A percentile compares a stretch with the other conserved stretches of the same genome.
Evolutionary conservation across 2,329 filamentous ascomycete genomes (phyloP).

Genomic region (Paraphoma sp.): DNA sequence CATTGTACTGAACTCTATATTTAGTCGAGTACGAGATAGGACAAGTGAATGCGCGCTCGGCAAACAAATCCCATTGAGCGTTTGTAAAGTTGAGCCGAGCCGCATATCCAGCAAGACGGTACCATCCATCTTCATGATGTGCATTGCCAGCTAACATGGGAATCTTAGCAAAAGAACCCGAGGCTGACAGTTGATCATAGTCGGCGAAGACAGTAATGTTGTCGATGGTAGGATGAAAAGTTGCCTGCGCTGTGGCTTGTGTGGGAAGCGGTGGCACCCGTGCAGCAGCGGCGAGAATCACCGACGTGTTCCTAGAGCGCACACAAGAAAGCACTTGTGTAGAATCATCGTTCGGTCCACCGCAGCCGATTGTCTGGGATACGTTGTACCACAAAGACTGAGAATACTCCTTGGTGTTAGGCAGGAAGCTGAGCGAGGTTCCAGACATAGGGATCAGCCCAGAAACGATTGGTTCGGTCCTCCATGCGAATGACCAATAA

Average conservation of each 20-base stretch:
- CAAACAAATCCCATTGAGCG: slow-evolving; percentile 32
- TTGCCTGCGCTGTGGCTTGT: slow-evolving; percentile 27
- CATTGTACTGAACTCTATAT: slow-evolving; percentile 27
- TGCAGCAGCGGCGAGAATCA: slow-evolving; percentile 32
- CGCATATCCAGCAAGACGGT: slow-evolving; percentile 31
- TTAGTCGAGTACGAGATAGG: slow-evolving; percentile 23
- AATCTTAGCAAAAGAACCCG: slow-evolving; percentile 32
- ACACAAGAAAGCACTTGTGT: slow-evolving; percentile 46
- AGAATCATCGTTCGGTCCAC: slow-evolving; percentile 25
- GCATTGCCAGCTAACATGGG: slow-evolving; percentile 32
- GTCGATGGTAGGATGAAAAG: slow-evolving; percentile 41
- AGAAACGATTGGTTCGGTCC: slow-evolving; percentile 56
- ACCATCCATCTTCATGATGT: slow-evolving; percentile 36
- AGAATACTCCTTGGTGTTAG: slow-evolving; percentile 31
- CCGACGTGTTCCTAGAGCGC: slow-evolving; percentile 30
- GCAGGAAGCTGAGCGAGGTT: slow-evolving; percentile 45
- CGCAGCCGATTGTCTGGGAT: slow-evolving; percentile 47
- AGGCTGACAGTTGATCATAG: slow-evolving; percentile 29
- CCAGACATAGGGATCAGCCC: slow-evolving; percentile 59
- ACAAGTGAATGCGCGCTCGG: slow-evolving; percentile 32
- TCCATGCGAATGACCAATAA: slow-evolving; percentile 58
- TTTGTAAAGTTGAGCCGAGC: slow-evolving; percentile 28
- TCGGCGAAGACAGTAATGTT: slow-evolving; percentile 38
- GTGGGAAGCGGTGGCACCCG: slow-evolving; percentile 34
- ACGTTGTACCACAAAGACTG: slow-evolving; percentile 46